Evolutionary conservation across 257 asterid species (phyloP), one percentile per base, ranked within the genome.

Genomic region (Verbena officinalis): DNA sequence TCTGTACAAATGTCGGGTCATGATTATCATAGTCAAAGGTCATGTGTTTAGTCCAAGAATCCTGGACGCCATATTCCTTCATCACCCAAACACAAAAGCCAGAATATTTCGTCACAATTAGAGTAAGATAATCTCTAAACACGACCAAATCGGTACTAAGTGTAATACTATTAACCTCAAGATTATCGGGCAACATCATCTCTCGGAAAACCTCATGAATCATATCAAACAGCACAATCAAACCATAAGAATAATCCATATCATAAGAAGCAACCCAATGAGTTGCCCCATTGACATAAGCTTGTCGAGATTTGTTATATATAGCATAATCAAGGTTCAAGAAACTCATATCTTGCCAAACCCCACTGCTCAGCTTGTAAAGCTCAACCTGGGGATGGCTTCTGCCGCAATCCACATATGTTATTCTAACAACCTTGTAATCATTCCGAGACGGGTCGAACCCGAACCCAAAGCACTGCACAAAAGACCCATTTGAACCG

Each of bases 391-490:
- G 80, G 34, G 79, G 80, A 10, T n/a, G 36, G 4, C 20, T 9
- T 10, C 12, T n/a, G 48, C 9, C 56, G 17, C 62, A 45, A 59
- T 66, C 81, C 16, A 58, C 55, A 36, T 72, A 79, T 0, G 74
- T 64, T 46, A 82, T 74, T 46, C 88, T 69, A 6, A 82, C 45
- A 27, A 79, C 78, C 54, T 79, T 79, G 24, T 77, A 80, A 42
- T 79, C 88, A 45, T 36, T 38, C 9, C 30, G n/a, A 33, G 66
- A 33, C 3, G 50, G 43, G 52, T 79, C 85, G 22, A 77, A 83
- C 24, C 83, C 88, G 43, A 83, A 83, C 3, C 88, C 83, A 1
- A 74, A 67, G 11, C 73, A 71, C 12, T 83, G 88, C 9, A 60
- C 23, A 22, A 72, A 77, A 17, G 77, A 55, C 0, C 81, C 88